Percentiles rank a stretch among this genome's conserved stretches.
Conservation (phyloP, 176 grass and related monocot species). For the Rhynchospora breviuscula region DNA sequence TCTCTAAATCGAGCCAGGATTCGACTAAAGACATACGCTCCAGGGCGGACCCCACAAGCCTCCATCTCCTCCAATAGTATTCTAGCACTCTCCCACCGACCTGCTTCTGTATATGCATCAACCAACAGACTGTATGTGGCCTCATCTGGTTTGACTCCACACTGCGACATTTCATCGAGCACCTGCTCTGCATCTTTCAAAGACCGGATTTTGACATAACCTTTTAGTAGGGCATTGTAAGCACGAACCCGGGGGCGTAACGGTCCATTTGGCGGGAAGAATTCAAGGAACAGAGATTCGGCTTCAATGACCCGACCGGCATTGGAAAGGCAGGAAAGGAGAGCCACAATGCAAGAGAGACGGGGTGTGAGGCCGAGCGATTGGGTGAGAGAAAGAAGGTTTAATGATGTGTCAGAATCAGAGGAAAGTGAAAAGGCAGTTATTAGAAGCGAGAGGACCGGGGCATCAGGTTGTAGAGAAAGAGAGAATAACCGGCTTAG, state of each 20-base stretch:
- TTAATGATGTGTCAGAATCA: conserved; percentile 61
- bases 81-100: conserved; percentile 84
- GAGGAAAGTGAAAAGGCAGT: conserved; percentile 59
- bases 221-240: conserved; percentile 93
- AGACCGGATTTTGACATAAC: conserved; percentile 71
- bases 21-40: conserved; percentile 78
- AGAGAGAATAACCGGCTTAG: conserved; percentile 47
- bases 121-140: conserved; percentile 82
- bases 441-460: conserved; percentile 82
- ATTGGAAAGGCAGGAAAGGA: conserved; percentile 59
- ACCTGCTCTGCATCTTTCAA: conserved; percentile 74
- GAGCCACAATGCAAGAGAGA: conserved; percentile 61
- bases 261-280: conserved; percentile 61
- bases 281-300: conserved; percentile 82
- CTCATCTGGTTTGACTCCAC: conserved; percentile 63
- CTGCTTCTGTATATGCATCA: conserved; percentile 69
- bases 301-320: conserved; percentile 70
- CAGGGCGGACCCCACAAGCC: conserved; percentile 54
- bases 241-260: conserved; percentile 59
- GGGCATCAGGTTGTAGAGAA: conserved; percentile 72
- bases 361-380: conserved; percentile 87
- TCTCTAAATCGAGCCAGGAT: conserved; percentile 74
- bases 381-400: conserved; percentile 71
- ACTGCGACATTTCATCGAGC: conserved; percentile 76
- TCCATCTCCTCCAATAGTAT: conserved; percentile 96